These are phyloP conservation scores for Colletotrichum sp. DNA, from an alignment of 2,329 filamentous ascomycete species.

Conservation along the genomic window DNA sequence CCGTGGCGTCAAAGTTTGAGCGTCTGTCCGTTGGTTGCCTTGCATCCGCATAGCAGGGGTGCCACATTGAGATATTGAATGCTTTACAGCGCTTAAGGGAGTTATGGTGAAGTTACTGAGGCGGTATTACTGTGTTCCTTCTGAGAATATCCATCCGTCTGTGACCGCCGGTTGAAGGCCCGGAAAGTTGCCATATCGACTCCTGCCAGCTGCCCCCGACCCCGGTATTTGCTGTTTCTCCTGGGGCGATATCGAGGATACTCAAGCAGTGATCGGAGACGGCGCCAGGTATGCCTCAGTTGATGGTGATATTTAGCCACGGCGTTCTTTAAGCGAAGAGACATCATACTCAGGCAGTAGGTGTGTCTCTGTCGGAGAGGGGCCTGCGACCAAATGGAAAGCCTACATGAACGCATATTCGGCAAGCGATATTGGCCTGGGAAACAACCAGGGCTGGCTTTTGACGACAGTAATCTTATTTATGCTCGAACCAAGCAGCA, in stretches of 20 bases:
- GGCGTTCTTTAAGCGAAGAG: too few relatives aligned
- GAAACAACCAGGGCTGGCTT: too few relatives aligned
- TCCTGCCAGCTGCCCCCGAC: rapidly evolving
- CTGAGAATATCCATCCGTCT: rapidly evolving
- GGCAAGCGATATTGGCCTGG: too few relatives aligned
- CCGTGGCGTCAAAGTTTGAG: background rate
- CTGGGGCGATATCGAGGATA: background rate
- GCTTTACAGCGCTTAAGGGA: background rate
- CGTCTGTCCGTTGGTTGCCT: background rate
- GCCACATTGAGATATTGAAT: background rate
- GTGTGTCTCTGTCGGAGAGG: too few relatives aligned
- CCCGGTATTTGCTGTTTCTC: background rate
- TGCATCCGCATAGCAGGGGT: background rate
- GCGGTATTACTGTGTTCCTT: background rate
- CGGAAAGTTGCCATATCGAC: background rate
- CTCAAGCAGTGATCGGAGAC: background rate
- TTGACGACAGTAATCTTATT: too few relatives aligned
- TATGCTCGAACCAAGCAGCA: too few relatives aligned
- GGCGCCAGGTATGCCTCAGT: rapidly evolving
- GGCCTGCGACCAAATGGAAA: too few relatives aligned
- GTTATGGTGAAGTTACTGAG: background rate
- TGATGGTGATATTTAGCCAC: rapidly evolving
- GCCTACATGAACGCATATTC: too few relatives aligned
- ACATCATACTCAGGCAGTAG: too few relatives aligned
- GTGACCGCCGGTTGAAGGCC: background rate